These are phyloP conservation scores for Capronia coronata DNA, from an alignment of 2,329 filamentous ascomycete species.

Conservation along the genomic window DNA sequence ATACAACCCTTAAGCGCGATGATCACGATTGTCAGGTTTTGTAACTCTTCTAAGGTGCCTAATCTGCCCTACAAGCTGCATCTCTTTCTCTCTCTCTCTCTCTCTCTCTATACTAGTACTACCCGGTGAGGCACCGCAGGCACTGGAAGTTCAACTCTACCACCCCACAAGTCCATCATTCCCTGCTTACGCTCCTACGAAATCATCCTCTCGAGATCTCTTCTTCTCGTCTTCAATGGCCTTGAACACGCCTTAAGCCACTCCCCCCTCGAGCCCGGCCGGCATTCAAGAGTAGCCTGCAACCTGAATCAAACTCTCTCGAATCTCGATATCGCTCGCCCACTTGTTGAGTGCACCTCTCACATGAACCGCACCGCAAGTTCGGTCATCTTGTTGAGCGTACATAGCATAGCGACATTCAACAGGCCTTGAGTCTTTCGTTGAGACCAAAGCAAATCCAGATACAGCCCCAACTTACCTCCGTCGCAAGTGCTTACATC, in stretches of 20 bases:
- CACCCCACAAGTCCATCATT: not conserved
- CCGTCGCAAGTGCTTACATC: slow-evolving; percentile 58
- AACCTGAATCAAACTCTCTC: slow-evolving; percentile 42
- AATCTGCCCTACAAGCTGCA: no score
- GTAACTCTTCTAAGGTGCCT: no score
- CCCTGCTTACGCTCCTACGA: not conserved
- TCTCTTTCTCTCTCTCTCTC: no score
- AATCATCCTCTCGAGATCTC: not conserved
- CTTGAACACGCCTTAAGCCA: slow-evolving; percentile 28
- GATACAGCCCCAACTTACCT: slow-evolving; percentile 58
- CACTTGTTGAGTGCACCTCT: slow-evolving; percentile 59
- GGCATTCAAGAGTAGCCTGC: slow-evolving; percentile 40
- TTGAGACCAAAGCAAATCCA: slow-evolving; percentile 60
- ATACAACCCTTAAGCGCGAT: no score
- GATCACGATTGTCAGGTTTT: no score
- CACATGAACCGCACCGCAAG: slow-evolving; percentile 56
- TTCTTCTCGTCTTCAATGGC: slow-evolving; percentile 18
- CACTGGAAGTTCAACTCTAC: not conserved
- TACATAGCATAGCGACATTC: slow-evolving; percentile 60
- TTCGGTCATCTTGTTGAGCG: slow-evolving; percentile 54
- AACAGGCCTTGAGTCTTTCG: slow-evolving; percentile 56
- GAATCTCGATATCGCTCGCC: slow-evolving; percentile 54
- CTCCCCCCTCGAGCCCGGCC: slow-evolving; percentile 39
- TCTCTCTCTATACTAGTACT: no score
- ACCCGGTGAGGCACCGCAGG: no score